A percentile compares a stretch with the other conserved stretches of the same genome.
Conservation (phyloP, 257 asterid species). For the Penstemon newberryi region DNA sequence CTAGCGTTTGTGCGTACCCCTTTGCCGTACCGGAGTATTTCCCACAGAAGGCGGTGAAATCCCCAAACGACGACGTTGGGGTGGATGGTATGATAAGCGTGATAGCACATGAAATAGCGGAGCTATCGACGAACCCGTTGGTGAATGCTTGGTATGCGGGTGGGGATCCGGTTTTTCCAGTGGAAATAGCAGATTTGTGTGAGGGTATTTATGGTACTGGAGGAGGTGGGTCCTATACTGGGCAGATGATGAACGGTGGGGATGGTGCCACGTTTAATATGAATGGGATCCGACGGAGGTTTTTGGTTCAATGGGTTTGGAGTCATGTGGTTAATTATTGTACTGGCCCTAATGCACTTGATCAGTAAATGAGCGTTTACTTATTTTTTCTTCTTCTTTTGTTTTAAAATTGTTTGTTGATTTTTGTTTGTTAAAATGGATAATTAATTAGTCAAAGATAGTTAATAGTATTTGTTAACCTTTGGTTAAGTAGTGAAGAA, state of each 20-base stretch:
- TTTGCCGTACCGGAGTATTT: slow-evolving; percentile 72
- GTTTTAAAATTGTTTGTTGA: slow-evolving; percentile 1
- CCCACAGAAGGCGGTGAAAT: slow-evolving; percentile 54
- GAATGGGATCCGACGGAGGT: slow-evolving; percentile 80
- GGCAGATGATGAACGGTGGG: slow-evolving; percentile 67
- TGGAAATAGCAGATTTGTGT: slow-evolving; percentile 87
- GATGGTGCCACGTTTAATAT: slow-evolving; percentile 87
- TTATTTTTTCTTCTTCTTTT: neutral
- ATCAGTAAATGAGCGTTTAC: slow-evolving; percentile 39
- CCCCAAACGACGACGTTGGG: slow-evolving; percentile 81
- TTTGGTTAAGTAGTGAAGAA: too few relatives aligned
- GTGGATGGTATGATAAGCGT: slow-evolving; percentile 92
- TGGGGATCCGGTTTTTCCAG: slow-evolving; percentile 73
- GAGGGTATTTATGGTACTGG: slow-evolving; percentile 92
- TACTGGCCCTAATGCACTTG: slow-evolving; percentile 93
- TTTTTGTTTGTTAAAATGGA: slow-evolving; percentile 9
- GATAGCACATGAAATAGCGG: slow-evolving; percentile 86
- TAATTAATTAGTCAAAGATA: neutral
- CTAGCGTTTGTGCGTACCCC: slow-evolving; percentile 81
- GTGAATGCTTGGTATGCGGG: slow-evolving; percentile 94
- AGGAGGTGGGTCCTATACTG: slow-evolving; percentile 84
- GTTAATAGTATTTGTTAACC: neutral
- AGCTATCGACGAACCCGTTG: slow-evolving; percentile 72
- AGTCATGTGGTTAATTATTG: slow-evolving; percentile 69
- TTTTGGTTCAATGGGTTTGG: slow-evolving; percentile 96